These are phyloP conservation scores for Aspergillus calidoustus DNA, from an alignment of 2,329 filamentous ascomycete genomes.

Conservation along the genomic window DNA sequence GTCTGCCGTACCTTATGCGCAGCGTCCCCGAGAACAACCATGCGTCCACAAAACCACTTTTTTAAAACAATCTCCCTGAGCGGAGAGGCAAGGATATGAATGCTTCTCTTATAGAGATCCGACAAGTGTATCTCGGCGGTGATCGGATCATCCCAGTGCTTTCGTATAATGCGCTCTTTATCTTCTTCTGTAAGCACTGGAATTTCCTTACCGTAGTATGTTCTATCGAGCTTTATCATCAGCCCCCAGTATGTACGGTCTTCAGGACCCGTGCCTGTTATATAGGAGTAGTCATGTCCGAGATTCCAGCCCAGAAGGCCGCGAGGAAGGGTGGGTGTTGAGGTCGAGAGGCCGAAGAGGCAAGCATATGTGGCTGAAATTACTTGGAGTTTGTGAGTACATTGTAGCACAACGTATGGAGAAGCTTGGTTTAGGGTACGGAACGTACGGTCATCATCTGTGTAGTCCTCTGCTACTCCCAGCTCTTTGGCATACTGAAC, in stretches of 20 bases:
- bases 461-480: not conserved
- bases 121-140: not conserved
- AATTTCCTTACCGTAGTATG: not conserved
- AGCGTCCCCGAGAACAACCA: not conserved
- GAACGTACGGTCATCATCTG: not conserved
- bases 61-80: not conserved
- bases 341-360: not conserved
- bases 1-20: not conserved
- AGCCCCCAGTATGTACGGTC: not conserved
- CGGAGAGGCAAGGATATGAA: not conserved
- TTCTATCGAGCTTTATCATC: not conserved
- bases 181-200: not conserved
- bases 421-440: too few relatives aligned
- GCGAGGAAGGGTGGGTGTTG: not conserved
- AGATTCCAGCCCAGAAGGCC: not conserved
- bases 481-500: not conserved
- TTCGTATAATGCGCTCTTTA: not conserved
- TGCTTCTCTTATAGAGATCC: not conserved
- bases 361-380: not conserved
- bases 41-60: not conserved
- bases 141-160: not conserved
- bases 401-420: too few relatives aligned
- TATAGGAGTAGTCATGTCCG: not conserved
- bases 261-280: not conserved
- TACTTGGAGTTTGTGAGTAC: too few relatives aligned